A percentile compares a stretch with the other conserved stretches of the same genome.
Evolutionary conservation across 306 rosid species (phyloP).

Genomic region (Cicer judaicum): DNA sequence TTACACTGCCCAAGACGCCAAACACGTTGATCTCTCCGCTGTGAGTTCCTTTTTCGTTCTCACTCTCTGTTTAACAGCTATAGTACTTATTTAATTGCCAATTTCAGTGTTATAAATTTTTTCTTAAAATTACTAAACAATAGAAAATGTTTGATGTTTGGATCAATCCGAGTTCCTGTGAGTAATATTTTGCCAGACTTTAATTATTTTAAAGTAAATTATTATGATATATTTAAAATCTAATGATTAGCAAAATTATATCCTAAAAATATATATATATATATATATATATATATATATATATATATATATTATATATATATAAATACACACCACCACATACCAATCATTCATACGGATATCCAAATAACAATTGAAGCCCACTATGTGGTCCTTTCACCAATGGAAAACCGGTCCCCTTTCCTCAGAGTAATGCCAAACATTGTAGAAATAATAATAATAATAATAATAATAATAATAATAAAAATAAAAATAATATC

Average conservation of each 20-base stretch:
- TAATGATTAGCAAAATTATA: too few relatives aligned
- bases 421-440: constrained; percentile 31
- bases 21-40: constrained; percentile 50
- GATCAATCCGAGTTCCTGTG: too few relatives aligned
- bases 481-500: too few relatives aligned
- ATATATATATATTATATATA: too few relatives aligned
- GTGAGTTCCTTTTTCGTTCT: constrained; percentile 50
- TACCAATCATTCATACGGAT: neutral
- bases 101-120: neutral
- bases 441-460: constrained; percentile 21
- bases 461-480: constrained; percentile 12
- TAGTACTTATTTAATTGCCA: neutral
- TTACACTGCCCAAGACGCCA: constrained; percentile 62
- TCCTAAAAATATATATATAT: too few relatives aligned
- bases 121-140: neutral
- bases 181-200: too few relatives aligned
- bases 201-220: too few relatives aligned
- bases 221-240: too few relatives aligned
- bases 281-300: too few relatives aligned
- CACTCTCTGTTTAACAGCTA: neutral
- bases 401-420: constrained; percentile 10
- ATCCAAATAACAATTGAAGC: neutral
- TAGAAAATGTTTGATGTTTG: too few relatives aligned
- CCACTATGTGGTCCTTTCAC: constrained; percentile 42
- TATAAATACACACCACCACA: constrained; percentile 1